Evolutionary conservation across 495 filamentous ascomycete species (phyloP).

Genomic region (Lasiosphaeris hirsuta): DNA sequence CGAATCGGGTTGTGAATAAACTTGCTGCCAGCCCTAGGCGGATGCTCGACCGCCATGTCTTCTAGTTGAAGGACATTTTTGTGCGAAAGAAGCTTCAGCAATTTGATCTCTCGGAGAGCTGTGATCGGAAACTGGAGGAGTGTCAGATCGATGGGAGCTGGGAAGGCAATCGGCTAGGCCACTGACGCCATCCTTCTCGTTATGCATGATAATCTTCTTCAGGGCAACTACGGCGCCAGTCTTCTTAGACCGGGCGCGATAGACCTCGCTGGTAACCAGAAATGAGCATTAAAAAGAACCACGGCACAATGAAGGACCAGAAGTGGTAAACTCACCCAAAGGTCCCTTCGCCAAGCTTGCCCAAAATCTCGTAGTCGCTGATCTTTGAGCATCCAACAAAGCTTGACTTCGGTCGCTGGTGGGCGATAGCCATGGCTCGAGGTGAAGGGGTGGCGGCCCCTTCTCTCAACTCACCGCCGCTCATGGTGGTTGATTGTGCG

Average conservation of each 20-base stretch:
- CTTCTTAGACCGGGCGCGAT: conserved; percentile 77
- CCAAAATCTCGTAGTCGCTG: conserved; percentile 78
- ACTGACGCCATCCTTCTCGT: conserved; percentile 76
- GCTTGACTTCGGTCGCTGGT: conserved; percentile 45
- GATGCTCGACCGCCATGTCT: conserved; percentile 92
- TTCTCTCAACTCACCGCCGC: conserved; percentile 19
- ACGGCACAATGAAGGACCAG: conserved; percentile 1
- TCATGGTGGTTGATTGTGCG: conserved; percentile 21
- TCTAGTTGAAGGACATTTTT: conserved; percentile 81
- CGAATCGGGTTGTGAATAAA: conserved; percentile 5
- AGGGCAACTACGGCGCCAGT: conserved; percentile 73
- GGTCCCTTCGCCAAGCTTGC: conserved; percentile 94
- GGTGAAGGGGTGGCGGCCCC: conserved; percentile 32
- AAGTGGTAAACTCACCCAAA: conserved; percentile 64
- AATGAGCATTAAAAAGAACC: background rate
- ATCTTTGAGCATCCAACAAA: conserved; percentile 88
- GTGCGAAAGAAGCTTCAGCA: conserved; percentile 90
- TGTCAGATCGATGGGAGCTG: conserved; percentile 4
- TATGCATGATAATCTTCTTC: conserved; percentile 93
- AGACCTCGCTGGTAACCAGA: conserved; percentile 67
- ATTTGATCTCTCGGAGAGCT: conserved; percentile 84
- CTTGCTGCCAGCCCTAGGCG: conserved; percentile 57
- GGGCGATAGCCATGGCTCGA: conserved; percentile 42
- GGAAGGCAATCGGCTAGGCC: background rate
- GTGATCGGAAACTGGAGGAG: conserved; percentile 66